These are phyloP conservation scores for Fusarium longipes DNA, from an alignment of 2,329 filamentous ascomycete genomes.

Conservation along the genomic window DNA sequence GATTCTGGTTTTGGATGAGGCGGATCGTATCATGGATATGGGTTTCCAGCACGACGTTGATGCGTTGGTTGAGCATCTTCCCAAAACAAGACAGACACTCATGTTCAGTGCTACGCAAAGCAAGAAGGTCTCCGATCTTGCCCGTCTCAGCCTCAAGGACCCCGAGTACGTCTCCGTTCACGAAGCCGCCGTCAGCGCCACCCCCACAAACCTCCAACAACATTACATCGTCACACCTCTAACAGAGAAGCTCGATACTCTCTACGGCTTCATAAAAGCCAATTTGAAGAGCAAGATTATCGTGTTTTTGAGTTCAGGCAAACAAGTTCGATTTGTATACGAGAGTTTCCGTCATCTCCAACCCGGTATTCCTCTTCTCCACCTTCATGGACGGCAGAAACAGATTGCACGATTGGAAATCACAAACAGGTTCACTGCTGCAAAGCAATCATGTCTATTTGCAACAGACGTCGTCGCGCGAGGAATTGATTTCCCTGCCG, in stretches of 20 bases:
- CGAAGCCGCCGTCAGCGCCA: constrained; percentile 81
- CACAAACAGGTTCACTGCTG: constrained; percentile 81
- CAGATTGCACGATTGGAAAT: constrained; percentile 90
- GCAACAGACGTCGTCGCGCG: constrained; percentile 95
- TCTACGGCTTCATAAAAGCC: constrained; percentile 91
- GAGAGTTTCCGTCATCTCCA: constrained; percentile 93
- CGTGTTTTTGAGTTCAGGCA: constrained; percentile 93
- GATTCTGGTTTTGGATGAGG: constrained; percentile 94
- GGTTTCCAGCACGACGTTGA: constrained; percentile 92
- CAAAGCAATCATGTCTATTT: constrained; percentile 89
- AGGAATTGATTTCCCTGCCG: constrained; percentile 93
- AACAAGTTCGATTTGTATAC: constrained; percentile 96
- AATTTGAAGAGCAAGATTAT: constrained; percentile 95
- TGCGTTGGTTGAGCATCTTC: constrained; percentile 91
- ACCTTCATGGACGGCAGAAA: constrained; percentile 94
- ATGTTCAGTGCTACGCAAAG: constrained; percentile 98
- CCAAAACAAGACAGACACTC: constrained; percentile 86
- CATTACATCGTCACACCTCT: constrained; percentile 90
- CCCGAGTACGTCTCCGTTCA: constrained; percentile 97
- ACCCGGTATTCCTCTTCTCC: constrained; percentile 90
- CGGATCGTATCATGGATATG: constrained; percentile 97
- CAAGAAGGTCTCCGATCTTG: constrained; percentile 91
- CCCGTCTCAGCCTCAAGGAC: constrained; percentile 85
- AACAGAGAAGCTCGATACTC: constrained; percentile 87
- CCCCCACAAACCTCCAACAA: constrained; percentile 86